These are phyloP conservation scores for Rhodotorula sphaerocarpa DNA, from an alignment of 768 basidiomycete species.

Conservation along the genomic window DNA sequence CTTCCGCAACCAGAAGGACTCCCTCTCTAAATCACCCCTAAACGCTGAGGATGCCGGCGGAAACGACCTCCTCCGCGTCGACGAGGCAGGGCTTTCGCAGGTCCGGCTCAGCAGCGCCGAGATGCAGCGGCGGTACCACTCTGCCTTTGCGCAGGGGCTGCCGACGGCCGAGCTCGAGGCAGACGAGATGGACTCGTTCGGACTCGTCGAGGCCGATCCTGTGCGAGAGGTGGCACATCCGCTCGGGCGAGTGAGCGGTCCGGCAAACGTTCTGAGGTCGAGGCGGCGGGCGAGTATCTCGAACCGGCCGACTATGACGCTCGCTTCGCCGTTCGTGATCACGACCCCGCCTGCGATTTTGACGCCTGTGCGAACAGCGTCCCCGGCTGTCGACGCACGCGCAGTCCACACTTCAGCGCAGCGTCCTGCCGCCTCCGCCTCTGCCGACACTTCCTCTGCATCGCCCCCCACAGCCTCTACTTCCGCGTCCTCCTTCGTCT, in stretches of 20 bases:
- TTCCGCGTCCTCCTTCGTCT: background rate
- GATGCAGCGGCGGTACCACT: slow-evolving; percentile 31
- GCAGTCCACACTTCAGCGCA: slow-evolving; percentile 14
- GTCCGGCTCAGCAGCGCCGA: slow-evolving; percentile 19
- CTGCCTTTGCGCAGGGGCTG: slow-evolving; percentile 13
- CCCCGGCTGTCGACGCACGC: background rate
- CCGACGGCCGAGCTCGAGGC: slow-evolving; percentile 12
- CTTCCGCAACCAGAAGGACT: slow-evolving; percentile 3
- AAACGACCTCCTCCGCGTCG: slow-evolving; percentile 16
- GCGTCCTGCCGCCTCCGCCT: background rate
- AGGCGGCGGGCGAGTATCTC: slow-evolving; percentile 22
- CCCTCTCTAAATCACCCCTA: background rate
- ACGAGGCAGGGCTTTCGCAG: slow-evolving; percentile 24
- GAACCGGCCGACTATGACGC: background rate
- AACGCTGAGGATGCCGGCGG: too few species aligned
- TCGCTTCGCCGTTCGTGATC: slow-evolving; percentile 9
- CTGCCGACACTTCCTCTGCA: background rate
- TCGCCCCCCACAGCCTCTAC: background rate
- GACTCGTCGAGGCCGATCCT: background rate
- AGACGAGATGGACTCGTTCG: slow-evolving; percentile 18
- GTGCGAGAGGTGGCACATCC: too few species aligned
- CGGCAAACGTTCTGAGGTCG: slow-evolving; percentile 4
- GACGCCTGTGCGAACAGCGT: background rate
- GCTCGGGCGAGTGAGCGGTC: too few species aligned
- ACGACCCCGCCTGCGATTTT: background rate